phyloP scores from a whole-genome alignment of 2,329 filamentous ascomycete species.

The Pseudogymnoascus sp. region DNA sequence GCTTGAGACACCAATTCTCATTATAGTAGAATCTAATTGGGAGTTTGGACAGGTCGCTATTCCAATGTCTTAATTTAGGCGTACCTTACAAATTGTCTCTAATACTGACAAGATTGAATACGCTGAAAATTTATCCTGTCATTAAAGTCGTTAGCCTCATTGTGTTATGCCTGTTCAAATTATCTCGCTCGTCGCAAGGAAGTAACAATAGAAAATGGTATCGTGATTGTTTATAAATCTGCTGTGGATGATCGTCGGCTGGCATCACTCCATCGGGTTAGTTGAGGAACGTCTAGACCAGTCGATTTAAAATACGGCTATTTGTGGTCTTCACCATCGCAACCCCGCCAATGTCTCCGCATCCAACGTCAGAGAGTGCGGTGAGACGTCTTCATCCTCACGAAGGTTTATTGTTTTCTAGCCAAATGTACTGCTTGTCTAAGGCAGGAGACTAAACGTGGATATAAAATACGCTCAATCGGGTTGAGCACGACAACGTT shows the following conservation, averaged over 20 bases:
- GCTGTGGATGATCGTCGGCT: background rate
- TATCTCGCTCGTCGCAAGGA: background rate
- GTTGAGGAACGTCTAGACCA: background rate
- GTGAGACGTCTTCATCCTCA: background rate
- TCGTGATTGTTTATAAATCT: background rate
- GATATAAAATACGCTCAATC: background rate
- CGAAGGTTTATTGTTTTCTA: background rate
- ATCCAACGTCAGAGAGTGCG: background rate
- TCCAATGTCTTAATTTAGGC: no score
- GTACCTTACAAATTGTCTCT: no score
- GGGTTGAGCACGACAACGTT: background rate
- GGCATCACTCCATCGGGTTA: background rate
- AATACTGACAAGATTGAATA: no score
- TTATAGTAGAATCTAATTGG: background rate
- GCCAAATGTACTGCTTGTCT: background rate
- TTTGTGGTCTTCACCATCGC: background rate
- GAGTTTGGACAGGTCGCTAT: background rate
- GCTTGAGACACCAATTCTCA: background rate
- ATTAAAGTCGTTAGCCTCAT: background rate
- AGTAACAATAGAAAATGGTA: background rate
- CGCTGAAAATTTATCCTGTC: background rate
- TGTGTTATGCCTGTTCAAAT: background rate
- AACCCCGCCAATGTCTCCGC: background rate
- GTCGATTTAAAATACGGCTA: background rate
- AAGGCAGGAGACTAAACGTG: background rate